Evolutionary conservation across 2,329 filamentous ascomycete species (phyloP), one percentile per base, ranked within the genome.

Genomic region (Cryphonectria parasitica): DNA sequence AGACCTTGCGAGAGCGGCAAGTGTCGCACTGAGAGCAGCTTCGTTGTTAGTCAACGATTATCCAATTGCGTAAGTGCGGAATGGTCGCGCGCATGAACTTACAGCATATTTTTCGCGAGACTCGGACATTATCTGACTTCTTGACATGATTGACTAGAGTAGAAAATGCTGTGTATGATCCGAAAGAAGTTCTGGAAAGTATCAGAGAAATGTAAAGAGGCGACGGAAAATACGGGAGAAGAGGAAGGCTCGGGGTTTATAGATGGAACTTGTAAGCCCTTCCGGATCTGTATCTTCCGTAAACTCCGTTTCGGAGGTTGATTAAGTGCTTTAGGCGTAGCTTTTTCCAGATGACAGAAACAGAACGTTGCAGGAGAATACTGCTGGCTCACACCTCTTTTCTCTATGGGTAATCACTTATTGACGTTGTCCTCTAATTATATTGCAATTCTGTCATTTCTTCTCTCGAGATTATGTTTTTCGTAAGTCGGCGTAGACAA

Each of bases 61-160:
- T 45, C 17, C 6, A 45, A 45, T 45, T 7, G 43, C 3, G 17
- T 45, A 13, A n/a, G 13, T 28, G 49, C 19, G 34, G 34, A 8
- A 28, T 34, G 25, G 15, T 17, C 13, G 8, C 49, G 34, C 31
- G 25, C 39, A 39, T 19, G 4, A 63, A 36, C 66, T 39, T 49
- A 68, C 66, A 36, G 66, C 54, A 25, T 68, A 68, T 60, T 22
- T 58, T 41, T 58, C 66, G 31, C 52, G 66, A 31, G 54, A 11
- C 1, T 61, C 66, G 39, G 66, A 49, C 66, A 68, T 68, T 62
- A 43, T 62, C n/a, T 58, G 13, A 7, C 1, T 31, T n/a, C 7
- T 11, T n/a, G 8, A 17, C 19, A 7, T 7, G 0, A 58, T 0
- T 58, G 1, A 7, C 13, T 1, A 58, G 15, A 19, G 11, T 31